Percentiles rank a stretch among this genome's conserved stretches.
These are phyloP conservation scores for Aspergillus nidulans DNA, from an alignment of 495 filamentous ascomycete species.

Conservation along the genomic window DNA sequence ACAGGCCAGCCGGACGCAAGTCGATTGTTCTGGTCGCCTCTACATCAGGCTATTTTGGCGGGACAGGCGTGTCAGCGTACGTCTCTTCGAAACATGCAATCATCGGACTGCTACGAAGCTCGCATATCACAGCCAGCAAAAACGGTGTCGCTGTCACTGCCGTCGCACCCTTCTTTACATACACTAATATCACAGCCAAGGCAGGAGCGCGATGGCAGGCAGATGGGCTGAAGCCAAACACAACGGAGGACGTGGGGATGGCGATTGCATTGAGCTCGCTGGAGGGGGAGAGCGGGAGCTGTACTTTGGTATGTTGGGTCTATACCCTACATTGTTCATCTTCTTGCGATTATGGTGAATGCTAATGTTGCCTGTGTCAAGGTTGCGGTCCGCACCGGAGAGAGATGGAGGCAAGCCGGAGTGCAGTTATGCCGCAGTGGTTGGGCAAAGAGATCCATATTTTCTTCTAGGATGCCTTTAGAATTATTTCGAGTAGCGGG, in stretches of 20 bases:
- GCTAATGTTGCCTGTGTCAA: background rate
- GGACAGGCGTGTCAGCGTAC: conserved; percentile 25
- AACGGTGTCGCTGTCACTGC: conserved; percentile 24
- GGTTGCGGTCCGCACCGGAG: background rate
- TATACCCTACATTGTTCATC: no score
- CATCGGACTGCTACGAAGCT: conserved; percentile 25
- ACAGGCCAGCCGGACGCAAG: background rate
- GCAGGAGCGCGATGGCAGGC: conserved; percentile 20
- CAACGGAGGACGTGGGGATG: conserved; percentile 21
- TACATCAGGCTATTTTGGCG: conserved; percentile 31
- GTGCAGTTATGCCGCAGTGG: background rate
- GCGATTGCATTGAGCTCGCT: conserved; percentile 19
- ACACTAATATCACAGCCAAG: conserved; percentile 23
- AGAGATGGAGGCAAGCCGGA: background rate
- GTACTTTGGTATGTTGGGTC: conserved; percentile 11
- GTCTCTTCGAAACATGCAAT: conserved; percentile 33
- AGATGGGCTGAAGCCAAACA: conserved; percentile 21
- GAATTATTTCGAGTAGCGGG: background rate
- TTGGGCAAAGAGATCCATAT: background rate
- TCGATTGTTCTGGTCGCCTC: conserved; percentile 27
- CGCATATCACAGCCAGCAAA: conserved; percentile 15
- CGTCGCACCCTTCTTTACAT: conserved; percentile 30
- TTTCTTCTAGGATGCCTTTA: background rate
- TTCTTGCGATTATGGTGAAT: no score
- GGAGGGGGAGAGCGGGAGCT: conserved; percentile 14